phyloP scores from a whole-genome alignment of 2,329 filamentous ascomycete species.

The Fusarium burgessii region DNA sequence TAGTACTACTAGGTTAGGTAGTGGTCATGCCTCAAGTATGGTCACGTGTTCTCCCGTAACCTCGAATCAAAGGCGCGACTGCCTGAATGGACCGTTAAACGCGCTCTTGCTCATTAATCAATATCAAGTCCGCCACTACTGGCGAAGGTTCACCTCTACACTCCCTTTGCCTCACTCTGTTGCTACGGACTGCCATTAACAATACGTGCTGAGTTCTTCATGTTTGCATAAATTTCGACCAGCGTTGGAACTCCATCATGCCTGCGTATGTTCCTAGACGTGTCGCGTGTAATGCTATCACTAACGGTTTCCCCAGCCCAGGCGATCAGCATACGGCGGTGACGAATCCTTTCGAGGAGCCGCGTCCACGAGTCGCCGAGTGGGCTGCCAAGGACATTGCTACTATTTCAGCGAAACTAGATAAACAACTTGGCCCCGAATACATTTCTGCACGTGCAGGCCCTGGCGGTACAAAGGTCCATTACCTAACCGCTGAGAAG shows the following conservation, averaged over 20 bases:
- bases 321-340: constrained; percentile 72
- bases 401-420: constrained; percentile 84
- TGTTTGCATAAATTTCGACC: constrained; percentile 39
- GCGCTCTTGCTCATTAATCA: constrained; percentile 35
- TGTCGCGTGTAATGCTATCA: constrained; percentile 14
- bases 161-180: neutral
- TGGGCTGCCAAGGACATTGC: constrained; percentile 94
- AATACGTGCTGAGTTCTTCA: constrained; percentile 28
- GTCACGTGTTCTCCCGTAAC: constrained; percentile 51
- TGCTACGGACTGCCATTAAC: neutral
- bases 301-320: constrained; percentile 61
- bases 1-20: no score
- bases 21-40: neutral
- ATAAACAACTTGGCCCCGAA: constrained; percentile 95
- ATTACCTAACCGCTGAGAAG: constrained; percentile 97
- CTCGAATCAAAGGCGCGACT: constrained; percentile 36
- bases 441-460: constrained; percentile 91
- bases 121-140: constrained; percentile 19
- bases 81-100: constrained; percentile 37
- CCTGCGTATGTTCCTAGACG: constrained; percentile 56
- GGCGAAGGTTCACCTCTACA: constrained; percentile 14
- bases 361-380: constrained; percentile 74
- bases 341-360: constrained; percentile 85
- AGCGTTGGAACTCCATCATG: constrained; percentile 50
- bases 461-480: constrained; percentile 85